Base-by-base conservation (phyloP, 31 red algal species). In the Porphyra umbilicalis region DNA sequence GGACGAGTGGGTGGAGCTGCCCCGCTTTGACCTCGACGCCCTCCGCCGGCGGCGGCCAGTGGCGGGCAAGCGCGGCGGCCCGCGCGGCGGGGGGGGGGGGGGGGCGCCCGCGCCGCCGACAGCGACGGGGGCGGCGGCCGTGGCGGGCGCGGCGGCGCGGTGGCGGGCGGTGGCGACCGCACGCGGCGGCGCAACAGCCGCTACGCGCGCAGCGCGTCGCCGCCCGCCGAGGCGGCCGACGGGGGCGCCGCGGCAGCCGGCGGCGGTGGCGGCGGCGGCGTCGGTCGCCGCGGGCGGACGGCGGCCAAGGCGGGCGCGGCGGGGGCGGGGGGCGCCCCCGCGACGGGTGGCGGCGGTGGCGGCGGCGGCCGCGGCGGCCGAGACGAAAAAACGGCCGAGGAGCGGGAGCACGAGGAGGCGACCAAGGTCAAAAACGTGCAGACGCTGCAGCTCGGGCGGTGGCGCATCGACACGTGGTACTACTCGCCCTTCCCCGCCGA, bases 351-450 rank as follows among this genome's bases (percentile, higher is more conserved):
- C 25, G 67, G 77, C 9, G 31, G 68, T 6, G 36, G 32, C 38
- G 32, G 78, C 33, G 75, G 83, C 39, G 71, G 78, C 33, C 18
- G 57, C 25, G 57, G 25, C 6, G 57, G 57, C 0, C 57, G 57
- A 4, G 57, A 71, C 57, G 57, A 71, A 71, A 29, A 76, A 33
- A 79, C 76, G 10, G 78, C 16, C 15, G 68, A 84, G 77, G 85
- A 91, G n/a, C 81, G 83, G 75, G 80, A 80, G 74, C 87, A 92
- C 35, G 96, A 98, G 30, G 90, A 98, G 36, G 83, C 87, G 29
- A 92, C 91, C 34, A 93, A 96, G 79, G 92, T 99, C 75, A 99
- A 99, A 77, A 99, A 99, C 83, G 90, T 99, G 36, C 88, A 96
- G 46, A 94, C 85, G 44, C 94, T 99, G 76, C 83, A 92, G 32